Percentiles rank a stretch among this genome's conserved stretches.
Conservation (phyloP, 768 basidiomycete genomes). For the Flagelloscypha sp. region DNA sequence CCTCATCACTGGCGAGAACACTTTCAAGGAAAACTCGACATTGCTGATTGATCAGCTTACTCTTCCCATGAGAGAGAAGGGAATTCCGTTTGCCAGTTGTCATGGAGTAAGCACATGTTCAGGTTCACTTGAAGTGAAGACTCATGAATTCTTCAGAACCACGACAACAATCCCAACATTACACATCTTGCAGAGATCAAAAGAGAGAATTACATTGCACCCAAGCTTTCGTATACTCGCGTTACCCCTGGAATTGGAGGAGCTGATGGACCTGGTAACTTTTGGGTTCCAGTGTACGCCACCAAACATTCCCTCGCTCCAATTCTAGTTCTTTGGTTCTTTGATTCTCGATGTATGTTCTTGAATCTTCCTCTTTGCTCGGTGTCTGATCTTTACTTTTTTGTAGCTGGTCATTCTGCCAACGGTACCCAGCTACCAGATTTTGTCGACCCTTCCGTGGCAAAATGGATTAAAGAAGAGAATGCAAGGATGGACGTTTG, state of each 20-base stretch:
- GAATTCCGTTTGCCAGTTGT: constrained; percentile 58
- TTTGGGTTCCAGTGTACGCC: constrained; percentile 63
- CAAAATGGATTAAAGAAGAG: constrained; percentile 51
- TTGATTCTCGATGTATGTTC: constrained; percentile 58
- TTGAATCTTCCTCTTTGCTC: background rate
- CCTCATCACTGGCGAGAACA: constrained; percentile 65
- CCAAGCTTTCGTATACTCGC: constrained; percentile 52
- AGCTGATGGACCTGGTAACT: constrained; percentile 54
- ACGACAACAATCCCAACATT: constrained; percentile 68
- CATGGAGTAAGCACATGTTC: constrained; percentile 45
- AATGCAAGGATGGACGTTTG: constrained; percentile 42
- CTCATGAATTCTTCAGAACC: constrained; percentile 41
- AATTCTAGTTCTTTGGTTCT: constrained; percentile 62
- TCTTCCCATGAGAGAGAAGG: constrained; percentile 45
- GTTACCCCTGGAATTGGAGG: constrained; percentile 60
- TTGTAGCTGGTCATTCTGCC: constrained; percentile 42
- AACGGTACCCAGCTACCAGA: constrained; percentile 44
- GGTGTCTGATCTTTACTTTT: constrained; percentile 1
- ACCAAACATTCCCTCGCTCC: constrained; percentile 24
- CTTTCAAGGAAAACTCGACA: constrained; percentile 61
- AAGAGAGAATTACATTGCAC: constrained; percentile 51
- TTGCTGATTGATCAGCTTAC: constrained; percentile 56
- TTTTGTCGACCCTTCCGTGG: constrained; percentile 62
- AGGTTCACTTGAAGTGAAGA: background rate
- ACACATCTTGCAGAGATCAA: constrained; percentile 58